Evolutionary conservation across 257 asterid species (phyloP).

Genomic region (Solanum corneliomulleri): DNA sequence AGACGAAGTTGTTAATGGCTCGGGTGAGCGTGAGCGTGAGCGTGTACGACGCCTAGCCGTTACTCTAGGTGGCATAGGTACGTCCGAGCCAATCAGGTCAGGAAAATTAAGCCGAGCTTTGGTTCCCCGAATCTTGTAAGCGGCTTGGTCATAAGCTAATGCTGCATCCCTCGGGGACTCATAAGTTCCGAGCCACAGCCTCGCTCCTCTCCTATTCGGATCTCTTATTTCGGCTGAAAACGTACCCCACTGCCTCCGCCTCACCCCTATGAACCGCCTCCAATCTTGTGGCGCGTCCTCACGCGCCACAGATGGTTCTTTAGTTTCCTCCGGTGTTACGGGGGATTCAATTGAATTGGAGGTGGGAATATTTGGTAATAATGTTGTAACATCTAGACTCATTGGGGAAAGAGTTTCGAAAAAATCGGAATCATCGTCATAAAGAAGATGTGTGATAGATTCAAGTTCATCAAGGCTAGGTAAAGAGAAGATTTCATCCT

Average conservation of each 20-base stretch:
- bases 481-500: background rate
- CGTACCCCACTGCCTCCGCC: slow-evolving; percentile 13
- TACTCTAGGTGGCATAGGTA: background rate
- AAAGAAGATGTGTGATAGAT: slow-evolving; percentile 24
- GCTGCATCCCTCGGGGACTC: background rate
- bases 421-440: slow-evolving; percentile 11
- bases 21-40: background rate
- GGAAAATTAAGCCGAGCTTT: slow-evolving; percentile 7
- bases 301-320: background rate
- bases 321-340: background rate
- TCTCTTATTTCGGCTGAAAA: slow-evolving; percentile 9
- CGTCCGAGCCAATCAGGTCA: background rate
- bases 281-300: background rate
- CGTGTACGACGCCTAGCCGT: background rate
- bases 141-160: slow-evolving; percentile 13
- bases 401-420: background rate
- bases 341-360: slow-evolving; percentile 5
- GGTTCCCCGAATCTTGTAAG: background rate
- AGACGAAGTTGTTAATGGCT: background rate
- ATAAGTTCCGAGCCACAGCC: background rate
- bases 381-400: background rate
- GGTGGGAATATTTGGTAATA: background rate
- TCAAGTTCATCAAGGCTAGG: slow-evolving; percentile 13
- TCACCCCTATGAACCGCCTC: slow-evolving; percentile 7
- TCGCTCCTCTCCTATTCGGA: slow-evolving; percentile 3